phyloP scores from a whole-genome alignment of 2,329 filamentous ascomycete species.

The Diatrype stigma region DNA sequence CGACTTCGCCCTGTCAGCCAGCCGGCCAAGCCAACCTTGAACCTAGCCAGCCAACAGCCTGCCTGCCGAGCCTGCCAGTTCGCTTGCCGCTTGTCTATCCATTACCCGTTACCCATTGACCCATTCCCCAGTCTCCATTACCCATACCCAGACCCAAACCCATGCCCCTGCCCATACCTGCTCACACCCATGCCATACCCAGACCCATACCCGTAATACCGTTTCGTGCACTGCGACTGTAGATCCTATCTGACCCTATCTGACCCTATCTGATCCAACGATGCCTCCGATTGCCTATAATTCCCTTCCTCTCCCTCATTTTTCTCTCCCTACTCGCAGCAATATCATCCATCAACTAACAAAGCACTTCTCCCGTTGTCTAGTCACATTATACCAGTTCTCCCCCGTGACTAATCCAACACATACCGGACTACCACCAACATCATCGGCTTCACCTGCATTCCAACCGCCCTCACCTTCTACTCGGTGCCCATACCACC shows the following conservation, averaged over 20 bases:
- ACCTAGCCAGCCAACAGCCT: background rate
- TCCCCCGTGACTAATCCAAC: background rate
- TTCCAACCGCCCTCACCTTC: constrained; percentile 5
- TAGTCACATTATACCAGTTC: background rate
- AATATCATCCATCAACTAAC: background rate
- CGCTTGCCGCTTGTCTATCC: background rate
- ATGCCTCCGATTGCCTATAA: background rate
- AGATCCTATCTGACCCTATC: background rate
- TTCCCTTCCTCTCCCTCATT: background rate
- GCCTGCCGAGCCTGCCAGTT: background rate
- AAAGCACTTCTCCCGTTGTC: background rate
- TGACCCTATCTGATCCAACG: no score
- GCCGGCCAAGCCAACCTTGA: no score
- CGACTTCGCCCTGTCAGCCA: no score
- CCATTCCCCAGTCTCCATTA: background rate
- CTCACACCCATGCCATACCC: background rate
- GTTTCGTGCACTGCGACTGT: background rate
- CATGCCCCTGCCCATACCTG: background rate
- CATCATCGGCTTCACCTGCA: background rate
- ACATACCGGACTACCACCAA: background rate
- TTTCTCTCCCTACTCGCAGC: background rate
- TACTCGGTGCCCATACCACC: constrained; percentile 8
- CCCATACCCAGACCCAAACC: background rate
- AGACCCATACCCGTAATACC: background rate
- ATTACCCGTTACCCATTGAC: background rate